Evolutionary conservation across 2,329 filamentous ascomycete species (phyloP).

Genomic region (Ceratocystis albifundus): DNA sequence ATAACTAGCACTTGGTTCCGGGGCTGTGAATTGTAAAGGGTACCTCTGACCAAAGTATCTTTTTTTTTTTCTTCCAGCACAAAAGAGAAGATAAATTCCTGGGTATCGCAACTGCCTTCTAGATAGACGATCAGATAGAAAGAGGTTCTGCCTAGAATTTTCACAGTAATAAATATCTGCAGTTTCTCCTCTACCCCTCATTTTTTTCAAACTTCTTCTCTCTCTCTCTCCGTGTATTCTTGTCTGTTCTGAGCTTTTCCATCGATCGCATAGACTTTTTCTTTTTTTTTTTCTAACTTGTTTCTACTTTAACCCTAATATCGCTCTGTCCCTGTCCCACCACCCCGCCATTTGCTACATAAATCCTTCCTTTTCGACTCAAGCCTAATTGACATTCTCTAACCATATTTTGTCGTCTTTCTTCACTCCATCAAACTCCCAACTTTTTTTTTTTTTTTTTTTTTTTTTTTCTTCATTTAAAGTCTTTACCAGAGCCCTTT

Average conservation of each 20-base stretch:
- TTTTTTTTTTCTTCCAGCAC: neutral
- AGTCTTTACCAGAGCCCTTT: constrained; percentile 18
- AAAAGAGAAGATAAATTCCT: neutral
- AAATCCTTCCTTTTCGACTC: constrained; percentile 19
- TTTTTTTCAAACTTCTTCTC: neutral
- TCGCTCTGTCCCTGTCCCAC: constrained; percentile 7
- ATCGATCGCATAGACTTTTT: neutral
- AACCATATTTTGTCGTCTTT: constrained; percentile 16
- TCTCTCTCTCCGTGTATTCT: neutral
- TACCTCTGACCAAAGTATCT: neutral
- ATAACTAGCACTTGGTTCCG: neutral
- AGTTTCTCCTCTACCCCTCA: neutral
- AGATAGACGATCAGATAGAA: neutral
- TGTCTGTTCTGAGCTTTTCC: neutral
- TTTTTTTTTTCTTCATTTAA: constrained; percentile 15
- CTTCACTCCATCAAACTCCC: constrained; percentile 18
- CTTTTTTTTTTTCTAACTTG: neutral
- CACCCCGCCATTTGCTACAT: constrained; percentile 18
- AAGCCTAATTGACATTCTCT: constrained; percentile 17
- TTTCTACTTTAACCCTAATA: neutral
- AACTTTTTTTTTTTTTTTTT: constrained; percentile 10
- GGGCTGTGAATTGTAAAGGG: neutral
- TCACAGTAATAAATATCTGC: neutral
- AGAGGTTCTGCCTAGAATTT: neutral
- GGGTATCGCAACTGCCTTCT: neutral